phyloP scores from a whole-genome alignment of 148 eudicot genomes.

The Gaultheria prostrata region DNA sequence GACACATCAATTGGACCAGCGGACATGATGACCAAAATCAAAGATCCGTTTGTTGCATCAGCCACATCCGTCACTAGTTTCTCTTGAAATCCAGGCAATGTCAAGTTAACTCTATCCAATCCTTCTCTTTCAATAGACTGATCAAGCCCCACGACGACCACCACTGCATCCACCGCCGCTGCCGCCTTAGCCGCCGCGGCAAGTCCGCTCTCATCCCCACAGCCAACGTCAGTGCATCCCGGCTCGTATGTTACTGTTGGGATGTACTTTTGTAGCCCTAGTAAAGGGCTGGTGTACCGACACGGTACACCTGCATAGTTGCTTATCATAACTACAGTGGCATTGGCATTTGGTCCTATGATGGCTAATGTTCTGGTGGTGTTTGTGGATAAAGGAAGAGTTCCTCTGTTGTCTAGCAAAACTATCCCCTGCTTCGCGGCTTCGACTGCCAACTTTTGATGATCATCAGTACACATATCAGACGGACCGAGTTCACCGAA shows the following conservation, averaged over 20 bases:
- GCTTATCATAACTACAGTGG: conserved; percentile 35
- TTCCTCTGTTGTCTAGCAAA: conserved; percentile 32
- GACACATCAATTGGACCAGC: conserved; percentile 39
- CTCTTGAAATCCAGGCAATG: conserved; percentile 37
- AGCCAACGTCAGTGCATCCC: conserved; percentile 34
- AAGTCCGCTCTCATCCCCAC: not conserved
- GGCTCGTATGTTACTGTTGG: conserved; percentile 15
- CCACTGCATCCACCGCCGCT: conserved; percentile 17
- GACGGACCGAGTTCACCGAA: conserved; percentile 31
- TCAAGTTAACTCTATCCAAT: conserved; percentile 32
- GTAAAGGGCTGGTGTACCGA: conserved; percentile 33
- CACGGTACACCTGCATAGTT: conserved; percentile 50
- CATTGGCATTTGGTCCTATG: conserved; percentile 45
- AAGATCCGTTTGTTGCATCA: conserved; percentile 20
- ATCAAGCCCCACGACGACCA: conserved; percentile 40
- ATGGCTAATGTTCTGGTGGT: conserved; percentile 24
- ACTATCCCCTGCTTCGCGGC: conserved; percentile 53
- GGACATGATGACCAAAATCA: conserved; percentile 38
- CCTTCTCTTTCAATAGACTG: conserved; percentile 37
- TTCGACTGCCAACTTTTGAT: conserved; percentile 34
- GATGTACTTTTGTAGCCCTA: conserved; percentile 30
- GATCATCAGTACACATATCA: conserved; percentile 34
- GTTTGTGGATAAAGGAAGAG: conserved; percentile 29
- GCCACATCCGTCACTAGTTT: conserved; percentile 30
- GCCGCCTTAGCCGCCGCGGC: conserved; percentile 23